Percentiles rank a stretch among this genome's conserved stretches.
These are phyloP conservation scores for Komagataella kurtzmanii DNA, from an alignment of 805 yeast genomes.

Conservation along the genomic window DNA sequence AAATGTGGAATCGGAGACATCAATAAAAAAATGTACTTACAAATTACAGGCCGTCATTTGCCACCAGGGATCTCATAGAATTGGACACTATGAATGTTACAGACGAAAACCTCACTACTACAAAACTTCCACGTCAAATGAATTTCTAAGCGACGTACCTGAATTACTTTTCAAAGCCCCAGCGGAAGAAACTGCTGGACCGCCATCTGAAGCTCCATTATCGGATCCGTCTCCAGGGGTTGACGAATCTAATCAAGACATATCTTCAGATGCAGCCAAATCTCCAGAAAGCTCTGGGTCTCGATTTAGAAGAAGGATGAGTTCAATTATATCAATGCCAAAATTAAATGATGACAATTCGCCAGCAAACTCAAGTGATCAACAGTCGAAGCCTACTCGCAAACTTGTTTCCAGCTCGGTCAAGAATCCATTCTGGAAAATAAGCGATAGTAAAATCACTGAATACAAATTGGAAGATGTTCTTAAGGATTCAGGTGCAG, in stretches of 20 bases:
- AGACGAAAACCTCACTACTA: slow-evolving; percentile 58
- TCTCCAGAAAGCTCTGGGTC: background rate
- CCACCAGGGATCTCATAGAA: slow-evolving; percentile 79
- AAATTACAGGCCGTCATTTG: slow-evolving; percentile 59
- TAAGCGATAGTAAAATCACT: slow-evolving; percentile 61
- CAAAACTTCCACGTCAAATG: slow-evolving; percentile 16
- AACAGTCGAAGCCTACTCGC: slow-evolving; percentile 3
- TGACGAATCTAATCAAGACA: slow-evolving; percentile 1
- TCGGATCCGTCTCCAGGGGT: background rate
- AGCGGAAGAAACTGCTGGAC: background rate
- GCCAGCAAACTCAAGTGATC: background rate
- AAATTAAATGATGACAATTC: background rate
- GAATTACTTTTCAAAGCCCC: background rate
- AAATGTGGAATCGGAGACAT: background rate
- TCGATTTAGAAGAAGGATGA: background rate
- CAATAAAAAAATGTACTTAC: slow-evolving; percentile 24
- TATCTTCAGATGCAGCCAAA: background rate
- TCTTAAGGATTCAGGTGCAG: slow-evolving; percentile 59
- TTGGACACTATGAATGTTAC: slow-evolving; percentile 87
- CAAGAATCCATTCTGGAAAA: slow-evolving; percentile 68
- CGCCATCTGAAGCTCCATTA: background rate
- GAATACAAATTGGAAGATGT: slow-evolving; percentile 51
- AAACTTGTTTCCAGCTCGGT: slow-evolving; percentile 42
- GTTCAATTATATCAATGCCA: background rate
- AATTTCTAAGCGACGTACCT: background rate